Percentiles rank a stretch among this genome's conserved stretches.
phyloP scores from a whole-genome alignment of 2,329 filamentous ascomycete species.

The Colletotrichum sansevieriae region DNA sequence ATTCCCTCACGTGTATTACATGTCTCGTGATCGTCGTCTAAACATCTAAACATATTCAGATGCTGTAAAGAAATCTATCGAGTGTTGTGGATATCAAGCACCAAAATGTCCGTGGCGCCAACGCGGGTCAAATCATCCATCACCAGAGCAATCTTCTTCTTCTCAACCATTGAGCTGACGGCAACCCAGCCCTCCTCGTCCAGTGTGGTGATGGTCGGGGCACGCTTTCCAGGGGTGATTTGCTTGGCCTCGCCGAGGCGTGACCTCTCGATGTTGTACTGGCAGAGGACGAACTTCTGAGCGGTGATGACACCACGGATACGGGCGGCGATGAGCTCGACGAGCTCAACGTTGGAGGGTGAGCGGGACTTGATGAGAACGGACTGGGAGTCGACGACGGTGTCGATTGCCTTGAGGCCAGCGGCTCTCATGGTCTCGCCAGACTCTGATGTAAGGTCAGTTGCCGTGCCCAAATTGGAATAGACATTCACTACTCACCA shows the following conservation, averaged over 20 bases:
- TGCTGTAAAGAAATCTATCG: conserved; percentile 52
- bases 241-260: conserved; percentile 75
- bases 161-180: conserved; percentile 93
- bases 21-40: conserved; percentile 28
- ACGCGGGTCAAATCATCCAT: conserved; percentile 87
- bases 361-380: conserved; percentile 92
- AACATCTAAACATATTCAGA: conserved; percentile 8
- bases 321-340: conserved; percentile 86
- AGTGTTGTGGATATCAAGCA: conserved; percentile 88
- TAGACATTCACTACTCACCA: conserved; percentile 68
- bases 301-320: conserved; percentile 96
- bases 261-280: conserved; percentile 89
- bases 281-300: conserved; percentile 93
- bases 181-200: conserved; percentile 94
- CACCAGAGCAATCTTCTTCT: conserved; percentile 83
- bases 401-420: conserved; percentile 93
- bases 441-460: conserved; percentile 73
- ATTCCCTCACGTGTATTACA: conserved; percentile 25
- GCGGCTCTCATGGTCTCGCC: conserved; percentile 98
- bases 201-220: conserved; percentile 89
- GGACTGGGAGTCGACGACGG: conserved; percentile 88
- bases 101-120: conserved; percentile 87
- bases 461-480: not conserved
- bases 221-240: conserved; percentile 94
- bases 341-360: conserved; percentile 82